Conservation (phyloP, 2,329 filamentous ascomycete genomes). For the Talaromyces rugulosus region DNA sequence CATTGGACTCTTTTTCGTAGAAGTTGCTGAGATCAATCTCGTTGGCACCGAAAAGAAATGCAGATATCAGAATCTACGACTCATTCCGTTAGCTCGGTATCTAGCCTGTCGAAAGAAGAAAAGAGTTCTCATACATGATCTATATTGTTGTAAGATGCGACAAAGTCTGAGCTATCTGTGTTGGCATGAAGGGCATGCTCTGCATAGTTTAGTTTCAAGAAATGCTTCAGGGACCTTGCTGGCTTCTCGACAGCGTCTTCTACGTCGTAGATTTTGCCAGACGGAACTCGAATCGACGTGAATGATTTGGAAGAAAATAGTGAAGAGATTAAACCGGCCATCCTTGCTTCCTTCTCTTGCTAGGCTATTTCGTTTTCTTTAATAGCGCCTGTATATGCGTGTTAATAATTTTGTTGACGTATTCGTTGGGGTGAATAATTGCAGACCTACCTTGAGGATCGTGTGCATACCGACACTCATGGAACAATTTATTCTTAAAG, state of each 20-base stretch:
- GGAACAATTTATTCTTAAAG: neutral
- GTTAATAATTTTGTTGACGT: neutral
- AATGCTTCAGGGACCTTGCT: conserved; percentile 79
- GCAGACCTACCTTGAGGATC: neutral
- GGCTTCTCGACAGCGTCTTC: conserved; percentile 76
- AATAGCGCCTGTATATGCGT: neutral
- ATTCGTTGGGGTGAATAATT: neutral
- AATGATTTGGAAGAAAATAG: conserved; percentile 6
- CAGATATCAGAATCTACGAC: conserved; percentile 66
- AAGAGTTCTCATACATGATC: conserved; percentile 57
- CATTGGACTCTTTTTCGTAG: conserved; percentile 71
- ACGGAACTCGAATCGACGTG: conserved; percentile 49
- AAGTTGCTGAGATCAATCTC: conserved; percentile 69
- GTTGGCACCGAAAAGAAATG: conserved; percentile 77
- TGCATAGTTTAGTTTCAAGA: conserved; percentile 86
- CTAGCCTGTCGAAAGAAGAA: neutral
- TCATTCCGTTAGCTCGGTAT: neutral
- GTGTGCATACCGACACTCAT: neutral
- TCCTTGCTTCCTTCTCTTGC: neutral
- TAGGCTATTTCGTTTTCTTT: neutral
- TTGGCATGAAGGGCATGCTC: conserved; percentile 83
- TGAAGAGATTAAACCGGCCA: conserved; percentile 8
- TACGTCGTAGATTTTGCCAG: conserved; percentile 71
- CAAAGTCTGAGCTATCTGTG: conserved; percentile 31
- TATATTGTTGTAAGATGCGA: conserved; percentile 76